Base-by-base conservation (phyloP, 208 protist species). In the Leishmania guyanensis region DNA sequence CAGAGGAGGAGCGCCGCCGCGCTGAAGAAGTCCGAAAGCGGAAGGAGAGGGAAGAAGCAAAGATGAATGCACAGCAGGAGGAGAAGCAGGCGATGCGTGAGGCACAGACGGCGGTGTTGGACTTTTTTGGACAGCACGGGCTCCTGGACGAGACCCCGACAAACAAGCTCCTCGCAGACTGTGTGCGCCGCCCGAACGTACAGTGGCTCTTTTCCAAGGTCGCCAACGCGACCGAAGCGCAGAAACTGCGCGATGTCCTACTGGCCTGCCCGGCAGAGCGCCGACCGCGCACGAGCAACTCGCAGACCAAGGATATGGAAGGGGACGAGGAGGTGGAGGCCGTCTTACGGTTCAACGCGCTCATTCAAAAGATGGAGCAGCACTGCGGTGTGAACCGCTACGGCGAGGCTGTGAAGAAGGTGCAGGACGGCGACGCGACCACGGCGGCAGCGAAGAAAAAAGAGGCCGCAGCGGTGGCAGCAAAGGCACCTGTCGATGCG, bases 351-450 rank as follows among this genome's bases (percentile, higher is more conserved):
- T 97, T 98, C 83, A 96, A 98, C 83, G 76, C 69, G 14, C 51
- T 92, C 14, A 36, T 98, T 36, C 78, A 82, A 26, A 86, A 89
- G 48, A 87, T 88, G 77, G 93, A 98, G 80, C 78, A 85, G 78
- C 87, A 88, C 58, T 77, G 93, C 64, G 93, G 95, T 65, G 26
- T 93, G 54, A 94, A 86, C 74, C 93, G 95, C 75, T 98, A 96
- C 81, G 95, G 95, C 60, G 92, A 98, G 84, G 71, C 93, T 1
- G 75, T 98, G 72, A 97, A 98, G 78, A 94, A 92, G 78, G 50
- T 43, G 58, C 77, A 83, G 68, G 79, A 79, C 62, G 72, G 56
- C 14, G 84, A 81, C 36, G 70, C 73, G 54, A 70, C 71, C 22
- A 64, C 80, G 39, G 33, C 66, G 17, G 20, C 69, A 20, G 39